Evolutionary conservation across 306 rosid genomes (phyloP).

Genomic region (Boehmeria nivea): DNA sequence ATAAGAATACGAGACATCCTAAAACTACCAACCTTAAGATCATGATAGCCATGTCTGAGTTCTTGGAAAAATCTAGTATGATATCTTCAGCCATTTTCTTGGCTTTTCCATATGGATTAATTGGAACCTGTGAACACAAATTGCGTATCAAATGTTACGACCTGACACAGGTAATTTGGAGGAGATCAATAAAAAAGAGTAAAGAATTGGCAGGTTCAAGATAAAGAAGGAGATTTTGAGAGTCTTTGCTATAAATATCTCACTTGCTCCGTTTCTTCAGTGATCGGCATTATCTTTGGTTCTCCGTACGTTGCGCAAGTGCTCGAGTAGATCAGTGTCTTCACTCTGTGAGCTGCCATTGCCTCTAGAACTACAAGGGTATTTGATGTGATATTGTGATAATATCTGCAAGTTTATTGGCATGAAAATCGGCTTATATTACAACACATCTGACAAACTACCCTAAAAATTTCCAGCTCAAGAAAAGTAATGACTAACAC

Average conservation of each 20-base stretch:
- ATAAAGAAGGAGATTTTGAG: not conserved
- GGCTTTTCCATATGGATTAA: constrained; percentile 97
- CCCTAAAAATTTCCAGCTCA: not conserved
- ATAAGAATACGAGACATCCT: not conserved
- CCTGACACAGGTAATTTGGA: too few species aligned
- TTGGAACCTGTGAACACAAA: constrained; percentile 52
- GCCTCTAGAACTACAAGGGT: constrained; percentile 80
- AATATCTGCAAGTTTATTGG: constrained; percentile 53
- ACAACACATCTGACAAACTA: too few species aligned
- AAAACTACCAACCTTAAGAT: constrained; percentile 58
- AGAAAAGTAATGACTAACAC: too few species aligned
- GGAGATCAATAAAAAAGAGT: not conserved
- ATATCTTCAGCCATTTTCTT: constrained; percentile 99
- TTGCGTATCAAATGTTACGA: too few species aligned
- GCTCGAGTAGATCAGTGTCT: constrained; percentile 87
- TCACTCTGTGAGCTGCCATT: constrained; percentile 76
- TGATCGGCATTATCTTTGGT: constrained; percentile 90
- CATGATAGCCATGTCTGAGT: constrained; percentile 91
- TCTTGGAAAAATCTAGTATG: constrained; percentile 85
- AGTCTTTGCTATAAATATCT: too few species aligned
- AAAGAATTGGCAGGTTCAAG: not conserved
- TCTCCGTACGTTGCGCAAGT: constrained; percentile 98
- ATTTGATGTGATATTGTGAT: constrained; percentile 95
- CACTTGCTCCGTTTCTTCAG: constrained; percentile 89
- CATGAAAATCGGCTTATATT: too few species aligned